These are phyloP conservation scores for Populus ilicifolia DNA, from an alignment of 345 rosid species.

Conservation along the genomic window DNA sequence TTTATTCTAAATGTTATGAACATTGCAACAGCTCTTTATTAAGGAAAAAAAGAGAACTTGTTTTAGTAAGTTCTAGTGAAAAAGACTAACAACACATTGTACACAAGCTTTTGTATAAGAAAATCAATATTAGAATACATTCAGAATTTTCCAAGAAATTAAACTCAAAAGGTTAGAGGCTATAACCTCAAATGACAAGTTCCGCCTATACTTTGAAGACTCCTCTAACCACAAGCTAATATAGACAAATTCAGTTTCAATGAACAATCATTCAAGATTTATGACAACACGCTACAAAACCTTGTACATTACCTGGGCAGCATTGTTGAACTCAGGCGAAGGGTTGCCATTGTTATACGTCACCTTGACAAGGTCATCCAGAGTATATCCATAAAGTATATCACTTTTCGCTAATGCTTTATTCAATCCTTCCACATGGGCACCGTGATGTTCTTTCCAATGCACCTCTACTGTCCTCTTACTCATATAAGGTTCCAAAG, in stretches of 20 bases:
- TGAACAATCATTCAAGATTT: neutral
- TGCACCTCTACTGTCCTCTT: slow-evolving; percentile 62
- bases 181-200: too few relatives aligned
- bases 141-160: too few relatives aligned
- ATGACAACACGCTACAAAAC: neutral
- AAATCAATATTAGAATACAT: too few relatives aligned
- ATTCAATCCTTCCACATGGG: slow-evolving; percentile 66
- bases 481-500: slow-evolving; percentile 89
- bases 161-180: too few relatives aligned
- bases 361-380: slow-evolving; percentile 79
- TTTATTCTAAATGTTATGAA: neutral
- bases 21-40: too few relatives aligned
- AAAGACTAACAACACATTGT: too few relatives aligned
- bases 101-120: too few relatives aligned
- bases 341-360: slow-evolving; percentile 89
- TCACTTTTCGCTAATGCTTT: slow-evolving; percentile 58
- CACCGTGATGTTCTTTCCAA: slow-evolving; percentile 72
- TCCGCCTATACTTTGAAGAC: too few relatives aligned
- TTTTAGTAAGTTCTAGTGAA: too few relatives aligned
- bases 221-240: too few relatives aligned
- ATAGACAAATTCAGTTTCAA: neutral
- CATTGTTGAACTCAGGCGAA: slow-evolving; percentile 73
- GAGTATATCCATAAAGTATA: slow-evolving; percentile 65
- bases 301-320: slow-evolving; percentile 54
- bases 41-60: too few relatives aligned